Percentiles rank a stretch among this genome's conserved stretches.
Conservation (phyloP, 169 alveolate species). For the Nephromyces sp. region DNA sequence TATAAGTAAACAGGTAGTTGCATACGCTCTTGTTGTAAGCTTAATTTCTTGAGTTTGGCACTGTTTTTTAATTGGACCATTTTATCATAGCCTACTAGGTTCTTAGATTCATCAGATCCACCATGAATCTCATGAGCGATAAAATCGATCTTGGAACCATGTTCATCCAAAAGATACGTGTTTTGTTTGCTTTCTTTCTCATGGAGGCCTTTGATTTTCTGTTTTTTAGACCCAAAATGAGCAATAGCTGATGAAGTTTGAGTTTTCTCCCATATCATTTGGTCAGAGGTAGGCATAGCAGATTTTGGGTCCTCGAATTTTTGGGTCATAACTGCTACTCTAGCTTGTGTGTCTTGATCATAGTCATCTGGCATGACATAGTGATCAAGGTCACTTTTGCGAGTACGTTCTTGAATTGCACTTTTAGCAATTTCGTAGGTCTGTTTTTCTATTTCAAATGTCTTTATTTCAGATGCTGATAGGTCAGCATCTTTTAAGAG, state of each 20-base stretch:
- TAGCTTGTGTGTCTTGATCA: slow-evolving; percentile 29
- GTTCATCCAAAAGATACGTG: slow-evolving; percentile 24
- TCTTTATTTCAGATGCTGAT: slow-evolving; percentile 58
- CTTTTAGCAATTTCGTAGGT: slow-evolving; percentile 72
- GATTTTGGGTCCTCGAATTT: slow-evolving; percentile 17
- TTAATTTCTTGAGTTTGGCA: not conserved
- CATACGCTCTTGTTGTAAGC: slow-evolving; percentile 32
- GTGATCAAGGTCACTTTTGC: slow-evolving; percentile 8
- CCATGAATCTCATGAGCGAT: slow-evolving; percentile 28
- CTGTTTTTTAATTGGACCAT: not conserved
- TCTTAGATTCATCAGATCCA: not conserved
- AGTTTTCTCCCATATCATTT: slow-evolving; percentile 23
- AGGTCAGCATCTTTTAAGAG: slow-evolving; percentile 58
- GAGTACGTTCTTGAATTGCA: slow-evolving; percentile 63
- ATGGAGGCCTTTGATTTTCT: not conserved
- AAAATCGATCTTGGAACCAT: slow-evolving; percentile 16
- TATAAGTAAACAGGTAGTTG: slow-evolving; percentile 85
- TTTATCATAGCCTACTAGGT: not conserved
- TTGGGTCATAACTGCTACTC: slow-evolving; percentile 29
- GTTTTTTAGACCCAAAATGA: slow-evolving; percentile 27
- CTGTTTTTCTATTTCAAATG: slow-evolving; percentile 65
- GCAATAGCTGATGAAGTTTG: slow-evolving; percentile 29
- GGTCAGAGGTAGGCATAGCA: slow-evolving; percentile 25
- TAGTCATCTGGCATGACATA: slow-evolving; percentile 39
- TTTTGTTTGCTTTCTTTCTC: not conserved